Percentiles rank a stretch among this genome's conserved stretches.
Conservation (phyloP, 768 basidiomycete genomes). For the Tulasnella sp. region DNA sequence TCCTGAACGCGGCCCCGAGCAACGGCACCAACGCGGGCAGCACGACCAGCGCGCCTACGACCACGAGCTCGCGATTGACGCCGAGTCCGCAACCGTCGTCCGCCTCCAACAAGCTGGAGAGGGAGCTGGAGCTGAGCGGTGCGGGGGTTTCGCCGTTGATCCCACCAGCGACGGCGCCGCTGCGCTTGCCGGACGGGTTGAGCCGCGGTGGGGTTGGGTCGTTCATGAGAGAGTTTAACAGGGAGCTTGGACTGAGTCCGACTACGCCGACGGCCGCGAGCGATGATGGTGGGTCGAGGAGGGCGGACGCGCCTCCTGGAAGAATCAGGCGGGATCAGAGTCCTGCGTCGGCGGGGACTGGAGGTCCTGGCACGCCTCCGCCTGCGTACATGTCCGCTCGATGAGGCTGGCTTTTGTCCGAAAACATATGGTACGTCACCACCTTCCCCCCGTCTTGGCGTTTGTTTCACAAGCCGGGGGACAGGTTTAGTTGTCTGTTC, state of each 20-base stretch:
- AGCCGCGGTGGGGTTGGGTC: neutral
- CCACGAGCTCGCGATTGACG: neutral
- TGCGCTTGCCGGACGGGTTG: neutral
- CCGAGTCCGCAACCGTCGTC: neutral
- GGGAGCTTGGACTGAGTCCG: neutral
- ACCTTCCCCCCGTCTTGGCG: neutral
- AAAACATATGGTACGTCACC: neutral
- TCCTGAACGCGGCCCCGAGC: neutral
- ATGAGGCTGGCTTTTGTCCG: neutral
- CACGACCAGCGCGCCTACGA: neutral
- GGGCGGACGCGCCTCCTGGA: neutral
- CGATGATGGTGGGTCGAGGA: neutral
- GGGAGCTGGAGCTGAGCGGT: neutral
- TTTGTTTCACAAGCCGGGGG: neutral
- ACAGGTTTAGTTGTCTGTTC: neutral
- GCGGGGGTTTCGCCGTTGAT: neutral
- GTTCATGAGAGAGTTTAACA: neutral
- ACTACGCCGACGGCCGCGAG: neutral
- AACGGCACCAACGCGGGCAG: neutral
- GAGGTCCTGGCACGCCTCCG: neutral
- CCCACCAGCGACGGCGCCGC: neutral
- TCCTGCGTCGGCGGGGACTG: neutral
- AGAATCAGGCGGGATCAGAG: neutral
- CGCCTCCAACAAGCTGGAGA: neutral
- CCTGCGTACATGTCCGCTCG: constrained; percentile 20